These are phyloP conservation scores for Artomyces pyxidatus DNA, from an alignment of 768 basidiomycete species.

Conservation along the genomic window DNA sequence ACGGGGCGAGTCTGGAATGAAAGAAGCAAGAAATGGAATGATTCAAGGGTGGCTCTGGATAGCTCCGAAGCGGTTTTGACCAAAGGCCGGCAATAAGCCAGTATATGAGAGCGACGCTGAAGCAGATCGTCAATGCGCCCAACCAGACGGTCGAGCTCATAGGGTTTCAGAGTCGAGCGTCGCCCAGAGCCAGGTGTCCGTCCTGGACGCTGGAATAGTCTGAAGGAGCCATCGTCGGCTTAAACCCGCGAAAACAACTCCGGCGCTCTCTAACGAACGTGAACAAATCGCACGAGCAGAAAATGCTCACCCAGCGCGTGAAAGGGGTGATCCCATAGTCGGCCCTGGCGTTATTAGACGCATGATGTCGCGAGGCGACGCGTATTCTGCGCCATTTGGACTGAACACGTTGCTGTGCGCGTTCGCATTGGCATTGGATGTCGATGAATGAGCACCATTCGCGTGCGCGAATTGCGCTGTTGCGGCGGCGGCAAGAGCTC, in stretches of 20 bases:
- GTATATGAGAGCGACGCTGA: background rate
- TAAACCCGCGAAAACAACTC: background rate
- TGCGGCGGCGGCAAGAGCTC: too few relatives aligned
- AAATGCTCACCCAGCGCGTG: slow-evolving; percentile 22
- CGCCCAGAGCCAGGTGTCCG: too few relatives aligned
- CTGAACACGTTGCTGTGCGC: background rate
- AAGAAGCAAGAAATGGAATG: background rate
- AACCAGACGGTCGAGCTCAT: too few relatives aligned
- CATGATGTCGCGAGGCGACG: slow-evolving; percentile 19
- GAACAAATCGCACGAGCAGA: background rate
- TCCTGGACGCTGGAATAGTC: too few relatives aligned
- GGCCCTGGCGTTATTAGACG: slow-evolving; percentile 4
- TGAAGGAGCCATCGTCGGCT: too few relatives aligned
- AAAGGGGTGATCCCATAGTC: slow-evolving; percentile 19
- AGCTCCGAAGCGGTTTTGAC: background rate
- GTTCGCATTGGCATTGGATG: background rate
- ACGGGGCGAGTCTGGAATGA: background rate
- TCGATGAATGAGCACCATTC: background rate
- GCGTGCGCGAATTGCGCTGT: background rate
- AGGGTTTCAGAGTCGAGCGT: too few relatives aligned
- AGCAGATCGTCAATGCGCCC: background rate
- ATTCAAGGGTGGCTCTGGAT: background rate
- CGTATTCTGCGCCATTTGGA: slow-evolving; percentile 14
- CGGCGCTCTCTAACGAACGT: background rate
- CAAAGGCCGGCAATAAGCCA: background rate